phyloP scores from a whole-genome alignment of 331 rosid genomes.

The Saraca asoca region DNA sequence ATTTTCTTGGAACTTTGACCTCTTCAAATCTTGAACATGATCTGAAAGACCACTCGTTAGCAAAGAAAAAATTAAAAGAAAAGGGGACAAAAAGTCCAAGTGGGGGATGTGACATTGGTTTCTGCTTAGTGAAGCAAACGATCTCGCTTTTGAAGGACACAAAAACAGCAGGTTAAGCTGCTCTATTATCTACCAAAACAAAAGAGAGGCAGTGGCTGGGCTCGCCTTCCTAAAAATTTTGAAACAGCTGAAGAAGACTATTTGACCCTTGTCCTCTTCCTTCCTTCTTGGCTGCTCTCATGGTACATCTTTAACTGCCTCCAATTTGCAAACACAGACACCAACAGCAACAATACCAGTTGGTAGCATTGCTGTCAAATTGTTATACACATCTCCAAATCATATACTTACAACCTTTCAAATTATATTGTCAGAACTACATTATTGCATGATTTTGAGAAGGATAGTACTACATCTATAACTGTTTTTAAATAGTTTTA shows the following conservation, averaged over 20 bases:
- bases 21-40: not conserved
- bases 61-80: not conserved
- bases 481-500: too few relatives aligned
- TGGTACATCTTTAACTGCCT: too few relatives aligned
- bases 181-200: not conserved
- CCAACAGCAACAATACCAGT: too few relatives aligned
- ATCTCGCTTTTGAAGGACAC: constrained; percentile 11
- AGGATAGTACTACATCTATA: too few relatives aligned
- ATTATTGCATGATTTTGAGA: too few relatives aligned
- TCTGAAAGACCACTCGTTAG: not conserved
- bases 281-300: not conserved
- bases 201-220: constrained; percentile 24
- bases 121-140: not conserved
- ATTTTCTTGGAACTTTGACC: constrained; percentile 1
- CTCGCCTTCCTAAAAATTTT: constrained; percentile 7
- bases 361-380: too few relatives aligned
- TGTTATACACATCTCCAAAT: too few relatives aligned
- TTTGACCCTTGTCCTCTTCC: not conserved
- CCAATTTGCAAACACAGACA: too few relatives aligned
- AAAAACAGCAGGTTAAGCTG: constrained; percentile 5
- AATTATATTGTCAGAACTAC: too few relatives aligned
- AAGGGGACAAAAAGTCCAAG: constrained; percentile 8
- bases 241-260: not conserved
- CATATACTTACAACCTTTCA: too few relatives aligned
- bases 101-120: constrained; percentile 9